Evolutionary conservation across 1,139 yeast species (phyloP), one percentile per base, ranked within the genome.

Genomic region (Geotrichum siamense): DNA sequence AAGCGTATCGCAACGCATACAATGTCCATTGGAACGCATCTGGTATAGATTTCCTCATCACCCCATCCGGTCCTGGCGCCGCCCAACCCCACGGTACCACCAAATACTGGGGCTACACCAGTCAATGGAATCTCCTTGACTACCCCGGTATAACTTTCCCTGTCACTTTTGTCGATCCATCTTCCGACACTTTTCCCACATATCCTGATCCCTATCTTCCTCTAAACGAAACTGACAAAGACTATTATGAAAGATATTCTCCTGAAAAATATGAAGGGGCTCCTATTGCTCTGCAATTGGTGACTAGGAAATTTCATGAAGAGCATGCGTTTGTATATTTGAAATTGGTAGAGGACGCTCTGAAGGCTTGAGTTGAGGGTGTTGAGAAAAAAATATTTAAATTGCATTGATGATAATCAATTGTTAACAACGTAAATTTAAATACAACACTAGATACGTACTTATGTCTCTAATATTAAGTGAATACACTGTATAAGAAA

Each of bases 11-110:
- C 45, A 60, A 58, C 28, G 46, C 47, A 30, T 67, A 64, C 48
- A 59, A 59, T 42, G 48, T 55, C 12, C 60, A 60, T 48, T 70
- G 73, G 67, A 56, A 74, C 48, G 62, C 71, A 15, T 70, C 78
- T 53, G 74, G 75, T 38, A 73, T 82, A 40, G 93, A 83, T 56
- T 76, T 79, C 55, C 70, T 83, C 46, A 64, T 84, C 40, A 70
- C 80, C 43, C 93, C 94, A 38, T 71, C 78, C 4, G 79, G 79
- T 58, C 75, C 75, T 48, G 82, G 82, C 48, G 82, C 79, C 43
- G 87, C 93, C 4, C 86, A 89, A 17, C 74, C 71, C 41, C 76
- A 79, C 15, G 79, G 75, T 38, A 72, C 75, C 43, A 74, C 82
- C 10, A 75, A 73, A 58, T 79, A 80, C 62, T 82, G 93, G 91